Base-by-base conservation (phyloP, 306 rosid genomes). In the Carpinus fangiana region DNA sequence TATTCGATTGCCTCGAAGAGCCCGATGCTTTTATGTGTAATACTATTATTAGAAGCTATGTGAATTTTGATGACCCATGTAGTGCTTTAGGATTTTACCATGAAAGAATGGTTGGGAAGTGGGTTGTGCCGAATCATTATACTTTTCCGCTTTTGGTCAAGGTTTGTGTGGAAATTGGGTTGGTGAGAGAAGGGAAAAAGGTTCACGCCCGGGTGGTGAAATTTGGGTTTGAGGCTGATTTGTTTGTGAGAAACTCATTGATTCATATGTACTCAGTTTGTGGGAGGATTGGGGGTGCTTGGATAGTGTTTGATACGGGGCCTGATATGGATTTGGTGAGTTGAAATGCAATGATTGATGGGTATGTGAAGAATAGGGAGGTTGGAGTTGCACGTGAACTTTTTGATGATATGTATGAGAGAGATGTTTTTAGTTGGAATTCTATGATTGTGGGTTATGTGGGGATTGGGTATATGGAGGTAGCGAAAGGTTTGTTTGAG, bases 301-400 rank as follows among this genome's bases (percentile, higher is more conserved):
- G 78, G 16, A 48, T 72, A 62, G 17, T 92, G 76, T 88, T 92
- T 83, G 89, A 84, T 79, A 61, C 64, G 26, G 81, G 86, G 76
- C 54, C 56, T 50, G 65, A 20, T 8, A 66, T 81, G 83, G 97
- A 90, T 79, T 89, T 92, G 85, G 86, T 92, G 50, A 82, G 90
- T 79, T 92, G 89, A 81, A 90, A 85, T 46, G 86, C 94, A 2
- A 85, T 92, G 93, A 78, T 90, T 61, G 82, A 87, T 70, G 94
- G 94, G 59, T 86, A 73, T 74, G 84, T 84, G 20, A 90, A 87
- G 77, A 85, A 79, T 43, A 83, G 86, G 26, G 83, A 65, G 11
- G 78, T 76, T 3, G 38, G 76, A 9, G 51, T 46, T 75, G 94
- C 92, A 0, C 87, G 86, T 4, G 12, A 75, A 6, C 46, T 88